Base-by-base conservation (phyloP, 176 grass and related monocot genomes). In the Oryza brachyantha region DNA sequence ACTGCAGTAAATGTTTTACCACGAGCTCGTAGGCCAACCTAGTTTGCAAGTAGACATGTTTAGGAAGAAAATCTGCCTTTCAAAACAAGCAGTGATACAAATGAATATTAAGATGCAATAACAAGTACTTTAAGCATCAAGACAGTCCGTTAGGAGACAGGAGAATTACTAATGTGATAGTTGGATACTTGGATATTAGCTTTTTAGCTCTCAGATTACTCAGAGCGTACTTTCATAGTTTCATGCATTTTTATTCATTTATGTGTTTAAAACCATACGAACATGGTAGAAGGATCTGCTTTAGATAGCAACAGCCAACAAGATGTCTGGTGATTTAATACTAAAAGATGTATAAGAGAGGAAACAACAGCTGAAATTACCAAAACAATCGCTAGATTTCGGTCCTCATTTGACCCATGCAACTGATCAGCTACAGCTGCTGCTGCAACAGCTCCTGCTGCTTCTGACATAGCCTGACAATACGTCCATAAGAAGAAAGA, bases 1-100 rank as follows among this genome's bases (percentile, higher is more conserved):
- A 81, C 90, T 13, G 96, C 96, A 25, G 96, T 95, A 79, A 99
- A 99, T 22, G 96, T 99, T 84, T 99, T 99, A 75, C 96, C 96
- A 73, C 96, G 90, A 83, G 92, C 90, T 73, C 90, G 96, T 72
- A 99, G 86, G 81, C 96, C 96, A 79, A 95, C 96, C 96, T 99
- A 72, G 75, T 86, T 69, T 55, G 68, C 29, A 35, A 40, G 74
- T 64, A 78, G 28, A 78, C 29, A 75, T 32, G 16, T 80, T 84
- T 76, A 83, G 66, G 73, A 73, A 16, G 19, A 85, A 16, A 79
- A 80, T 29, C 10, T 11, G 59, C 19, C 61, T 64, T 81, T 39
- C 6, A 6, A 41, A 86, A 82, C 40, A 85, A 86, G 25, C 26
- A 83, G 5, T 73, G 12, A 72, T 39, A 73, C 52, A 66, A 64